Percentiles rank a stretch among this genome's conserved stretches.
Evolutionary conservation across 371 early-diverging fungal species (phyloP).

Genomic region (Apophysomyces variabilis): DNA sequence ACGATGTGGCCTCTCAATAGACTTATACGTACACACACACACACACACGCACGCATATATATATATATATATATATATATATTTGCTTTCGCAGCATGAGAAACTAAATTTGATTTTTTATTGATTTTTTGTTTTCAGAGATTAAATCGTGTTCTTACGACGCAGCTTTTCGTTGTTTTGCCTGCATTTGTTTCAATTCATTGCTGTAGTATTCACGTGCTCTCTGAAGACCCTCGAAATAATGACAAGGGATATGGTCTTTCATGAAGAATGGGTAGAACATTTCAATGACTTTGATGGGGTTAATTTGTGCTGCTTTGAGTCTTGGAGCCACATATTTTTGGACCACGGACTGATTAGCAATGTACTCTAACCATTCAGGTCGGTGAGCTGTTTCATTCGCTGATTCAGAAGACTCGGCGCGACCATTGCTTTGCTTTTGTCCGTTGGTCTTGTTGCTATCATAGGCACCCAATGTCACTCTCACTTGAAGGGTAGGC

Average conservation of each 20-base stretch:
- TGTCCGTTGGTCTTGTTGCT: neutral
- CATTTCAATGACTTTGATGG: slow-evolving; percentile 26
- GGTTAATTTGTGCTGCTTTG: slow-evolving; percentile 11
- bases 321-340: neutral
- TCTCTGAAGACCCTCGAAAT: slow-evolving; percentile 33
- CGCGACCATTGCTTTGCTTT: neutral
- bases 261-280: slow-evolving; percentile 33
- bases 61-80: too few species aligned
- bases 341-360: neutral
- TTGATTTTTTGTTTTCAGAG: neutral
- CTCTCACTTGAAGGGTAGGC: slow-evolving; percentile 25
- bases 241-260: slow-evolving; percentile 38
- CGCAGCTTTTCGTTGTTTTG: neutral
- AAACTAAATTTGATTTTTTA: too few species aligned
- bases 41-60: too few species aligned
- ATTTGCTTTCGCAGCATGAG: too few species aligned
- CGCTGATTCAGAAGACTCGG: neutral
- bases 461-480: slow-evolving; percentile 11
- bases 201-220: slow-evolving; percentile 11
- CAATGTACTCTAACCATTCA: neutral
- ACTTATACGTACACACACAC: too few species aligned
- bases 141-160: neutral
- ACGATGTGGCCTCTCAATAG: neutral
- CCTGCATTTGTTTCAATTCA: neutral
- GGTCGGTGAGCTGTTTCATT: neutral